These are phyloP conservation scores for Dendrothele bispora DNA, from an alignment of 768 basidiomycete genomes.

Conservation along the genomic window DNA sequence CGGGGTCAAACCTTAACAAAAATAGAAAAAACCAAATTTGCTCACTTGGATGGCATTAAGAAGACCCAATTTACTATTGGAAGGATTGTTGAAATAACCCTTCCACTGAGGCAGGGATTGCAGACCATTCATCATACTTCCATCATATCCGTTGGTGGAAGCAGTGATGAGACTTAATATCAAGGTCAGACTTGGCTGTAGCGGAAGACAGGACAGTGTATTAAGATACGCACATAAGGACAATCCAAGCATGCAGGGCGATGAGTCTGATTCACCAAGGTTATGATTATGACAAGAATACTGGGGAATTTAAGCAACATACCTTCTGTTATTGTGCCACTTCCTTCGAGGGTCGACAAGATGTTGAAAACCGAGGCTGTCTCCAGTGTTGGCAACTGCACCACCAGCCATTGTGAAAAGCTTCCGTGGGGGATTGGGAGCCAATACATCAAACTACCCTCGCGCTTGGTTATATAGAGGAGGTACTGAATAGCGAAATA, in stretches of 20 bases:
- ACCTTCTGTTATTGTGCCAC: slow-evolving; percentile 16
- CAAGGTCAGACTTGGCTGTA: background rate
- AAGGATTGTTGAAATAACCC: slow-evolving; percentile 42
- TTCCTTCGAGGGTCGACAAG: slow-evolving; percentile 11
- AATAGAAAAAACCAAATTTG: background rate
- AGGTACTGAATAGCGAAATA: slow-evolving; percentile 29
- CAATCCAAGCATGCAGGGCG: slow-evolving; percentile 44
- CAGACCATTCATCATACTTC: slow-evolving; percentile 54
- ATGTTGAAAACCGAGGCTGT: slow-evolving; percentile 16
- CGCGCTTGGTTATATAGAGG: slow-evolving; percentile 23
- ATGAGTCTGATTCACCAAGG: slow-evolving; percentile 32
- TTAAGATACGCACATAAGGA: slow-evolving; percentile 29
- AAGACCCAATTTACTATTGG: slow-evolving; percentile 41
- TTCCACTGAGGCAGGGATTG: slow-evolving; percentile 53
- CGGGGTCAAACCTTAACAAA: background rate
- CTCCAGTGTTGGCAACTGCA: slow-evolving; percentile 36
- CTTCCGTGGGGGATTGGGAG: slow-evolving; percentile 27
- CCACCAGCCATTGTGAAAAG: slow-evolving; percentile 54
- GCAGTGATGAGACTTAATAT: slow-evolving; percentile 44
- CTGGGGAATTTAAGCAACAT: background rate
- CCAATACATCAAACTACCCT: slow-evolving; percentile 14
- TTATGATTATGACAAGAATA: background rate
- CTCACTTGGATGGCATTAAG: slow-evolving; percentile 47
- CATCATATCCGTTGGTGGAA: slow-evolving; percentile 52
- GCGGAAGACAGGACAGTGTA: background rate